Conservation (phyloP, 1,139 yeast species). For the Pneumocystis oryctolagi region DNA sequence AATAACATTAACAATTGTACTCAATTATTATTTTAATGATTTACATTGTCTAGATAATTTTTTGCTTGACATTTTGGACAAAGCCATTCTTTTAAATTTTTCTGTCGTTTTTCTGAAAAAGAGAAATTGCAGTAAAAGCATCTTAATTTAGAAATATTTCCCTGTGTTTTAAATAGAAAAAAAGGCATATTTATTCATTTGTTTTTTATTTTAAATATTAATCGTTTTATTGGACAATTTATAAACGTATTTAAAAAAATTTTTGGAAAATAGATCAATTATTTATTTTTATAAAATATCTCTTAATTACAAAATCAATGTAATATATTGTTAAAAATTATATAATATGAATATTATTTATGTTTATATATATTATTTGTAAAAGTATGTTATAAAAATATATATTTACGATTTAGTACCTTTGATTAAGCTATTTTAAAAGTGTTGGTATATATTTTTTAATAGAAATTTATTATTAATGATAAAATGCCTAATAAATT, state of each 20-base stretch:
- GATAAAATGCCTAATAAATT: background rate
- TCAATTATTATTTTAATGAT: background rate
- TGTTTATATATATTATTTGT: no score
- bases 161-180: background rate
- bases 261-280: no score
- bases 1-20: background rate
- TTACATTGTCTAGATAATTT: constrained; percentile 11
- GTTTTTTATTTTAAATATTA: no score
- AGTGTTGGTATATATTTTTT: background rate
- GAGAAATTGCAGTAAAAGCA: constrained; percentile 6
- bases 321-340: no score
- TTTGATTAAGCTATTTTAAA: no score
- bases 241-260: no score
- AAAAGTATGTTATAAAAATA: no score
- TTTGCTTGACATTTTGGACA: constrained; percentile 14
- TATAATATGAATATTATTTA: no score
- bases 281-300: no score
- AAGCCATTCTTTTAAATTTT: constrained; percentile 10
- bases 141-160: background rate
- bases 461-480: background rate
- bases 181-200: background rate
- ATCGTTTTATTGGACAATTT: background rate
- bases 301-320: no score
- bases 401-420: no score
- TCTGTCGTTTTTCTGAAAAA: background rate